These are phyloP conservation scores for Haberlea rhodopensis DNA, from an alignment of 257 asterid species.

Conservation along the genomic window DNA sequence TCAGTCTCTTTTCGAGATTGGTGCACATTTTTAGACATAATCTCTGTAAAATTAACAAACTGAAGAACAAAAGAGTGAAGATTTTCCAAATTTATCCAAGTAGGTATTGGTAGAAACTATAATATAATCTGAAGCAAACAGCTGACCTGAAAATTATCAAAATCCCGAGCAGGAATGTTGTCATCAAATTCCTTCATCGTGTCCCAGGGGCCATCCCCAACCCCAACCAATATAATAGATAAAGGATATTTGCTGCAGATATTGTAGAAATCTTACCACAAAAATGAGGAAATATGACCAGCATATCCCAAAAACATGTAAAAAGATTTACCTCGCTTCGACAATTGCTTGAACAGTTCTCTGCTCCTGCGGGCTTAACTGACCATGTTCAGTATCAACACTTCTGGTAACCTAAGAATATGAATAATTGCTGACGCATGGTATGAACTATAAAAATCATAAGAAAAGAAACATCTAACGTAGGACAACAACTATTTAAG, in stretches of 20 bases:
- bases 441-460: background rate
- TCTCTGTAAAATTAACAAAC: conserved; percentile 96
- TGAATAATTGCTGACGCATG: background rate
- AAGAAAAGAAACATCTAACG: background rate
- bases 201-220: conserved; percentile 98
- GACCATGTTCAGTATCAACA: conserved; percentile 67
- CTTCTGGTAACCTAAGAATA: conserved; percentile 68
- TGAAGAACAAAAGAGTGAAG: conserved; percentile 31
- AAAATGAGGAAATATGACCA: conserved; percentile 8
- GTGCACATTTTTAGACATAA: conserved; percentile 68
- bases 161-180: conserved; percentile 77
- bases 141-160: conserved; percentile 82
- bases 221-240: conserved; percentile 81
- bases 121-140: conserved; percentile 11
- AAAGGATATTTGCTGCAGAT: conserved; percentile 74
- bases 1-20: conserved; percentile 85
- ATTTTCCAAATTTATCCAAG: background rate
- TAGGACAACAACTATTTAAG: background rate
- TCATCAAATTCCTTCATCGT: conserved; percentile 92
- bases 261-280: conserved; percentile 9
- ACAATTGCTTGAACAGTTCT: conserved; percentile 82
- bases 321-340: conserved; percentile 56
- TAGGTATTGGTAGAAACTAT: background rate
- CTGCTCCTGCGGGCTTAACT: conserved; percentile 81
- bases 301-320: conserved; percentile 10